A percentile compares a stretch with the other conserved stretches of the same genome.
Evolutionary conservation across 2,329 filamentous ascomycete genomes (phyloP).

Genomic region (Metarhizium anisopliae): DNA sequence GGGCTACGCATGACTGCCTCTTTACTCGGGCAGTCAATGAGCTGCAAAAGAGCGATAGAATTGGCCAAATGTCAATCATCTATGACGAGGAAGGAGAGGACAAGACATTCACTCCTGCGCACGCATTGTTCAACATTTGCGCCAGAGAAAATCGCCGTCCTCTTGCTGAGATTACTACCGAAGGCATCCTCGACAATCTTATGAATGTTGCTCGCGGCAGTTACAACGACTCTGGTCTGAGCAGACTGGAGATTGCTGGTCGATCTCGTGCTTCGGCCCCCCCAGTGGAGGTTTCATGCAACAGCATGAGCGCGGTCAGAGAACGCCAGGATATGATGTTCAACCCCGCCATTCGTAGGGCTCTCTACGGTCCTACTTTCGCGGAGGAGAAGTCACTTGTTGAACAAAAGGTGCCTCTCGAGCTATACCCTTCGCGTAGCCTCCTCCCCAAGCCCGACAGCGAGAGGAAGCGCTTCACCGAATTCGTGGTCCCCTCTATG

Average conservation of each 20-base stretch:
- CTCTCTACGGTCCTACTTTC: slow-evolving; percentile 58
- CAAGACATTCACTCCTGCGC: slow-evolving; percentile 56
- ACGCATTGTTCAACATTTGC: slow-evolving; percentile 75
- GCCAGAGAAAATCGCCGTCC: slow-evolving; percentile 58
- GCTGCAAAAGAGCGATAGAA: slow-evolving; percentile 43
- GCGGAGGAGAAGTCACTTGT: slow-evolving; percentile 66
- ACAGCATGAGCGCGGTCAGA: slow-evolving; percentile 51
- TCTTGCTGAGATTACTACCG: slow-evolving; percentile 58
- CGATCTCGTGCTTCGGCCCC: slow-evolving; percentile 74
- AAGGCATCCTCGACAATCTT: slow-evolving; percentile 65
- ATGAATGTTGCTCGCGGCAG: slow-evolving; percentile 66
- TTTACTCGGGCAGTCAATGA: slow-evolving; percentile 66
- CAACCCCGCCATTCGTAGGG: slow-evolving; percentile 65
- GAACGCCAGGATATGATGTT: slow-evolving; percentile 73
- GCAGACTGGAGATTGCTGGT: slow-evolving; percentile 72
- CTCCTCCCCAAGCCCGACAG: slow-evolving; percentile 73
- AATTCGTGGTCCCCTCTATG: slow-evolving; percentile 93
- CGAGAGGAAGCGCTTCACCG: slow-evolving; percentile 75
- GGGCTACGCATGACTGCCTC: slow-evolving; percentile 58
- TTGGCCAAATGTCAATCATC: slow-evolving; percentile 56
- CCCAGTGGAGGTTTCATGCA: slow-evolving; percentile 72
- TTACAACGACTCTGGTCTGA: slow-evolving; percentile 63
- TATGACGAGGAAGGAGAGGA: slow-evolving; percentile 58
- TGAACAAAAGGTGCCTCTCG: slow-evolving; percentile 59
- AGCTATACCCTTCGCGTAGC: slow-evolving; percentile 51